These are phyloP conservation scores for Aplosporella prunicola DNA, from an alignment of 2,329 filamentous ascomycete genomes.

Conservation along the genomic window DNA sequence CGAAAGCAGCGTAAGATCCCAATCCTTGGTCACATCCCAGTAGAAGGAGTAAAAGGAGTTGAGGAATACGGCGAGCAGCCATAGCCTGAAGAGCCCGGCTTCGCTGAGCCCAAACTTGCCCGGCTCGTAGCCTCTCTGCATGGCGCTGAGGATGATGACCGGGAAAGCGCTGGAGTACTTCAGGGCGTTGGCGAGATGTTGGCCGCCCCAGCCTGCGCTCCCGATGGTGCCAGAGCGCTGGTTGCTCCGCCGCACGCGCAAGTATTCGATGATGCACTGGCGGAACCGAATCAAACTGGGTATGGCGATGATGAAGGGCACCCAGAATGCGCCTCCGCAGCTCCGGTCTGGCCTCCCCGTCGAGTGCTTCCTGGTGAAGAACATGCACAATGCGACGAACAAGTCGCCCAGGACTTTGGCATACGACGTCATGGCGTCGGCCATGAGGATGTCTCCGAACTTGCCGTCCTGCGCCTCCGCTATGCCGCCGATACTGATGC, in stretches of 20 bases:
- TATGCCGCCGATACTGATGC: slow-evolving; percentile 75
- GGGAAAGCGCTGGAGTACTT: slow-evolving; percentile 96
- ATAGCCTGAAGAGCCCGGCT: slow-evolving; percentile 45
- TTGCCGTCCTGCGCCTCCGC: slow-evolving; percentile 82
- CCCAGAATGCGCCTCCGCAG: slow-evolving; percentile 69
- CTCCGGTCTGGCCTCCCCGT: slow-evolving; percentile 72
- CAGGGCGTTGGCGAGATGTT: slow-evolving; percentile 84
- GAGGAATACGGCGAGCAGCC: slow-evolving; percentile 61
- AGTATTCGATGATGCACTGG: slow-evolving; percentile 85
- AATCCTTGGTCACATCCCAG: slow-evolving; percentile 95
- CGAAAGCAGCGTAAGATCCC: slow-evolving; percentile 82
- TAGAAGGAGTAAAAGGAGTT: slow-evolving; percentile 97
- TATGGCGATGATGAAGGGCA: slow-evolving; percentile 74
- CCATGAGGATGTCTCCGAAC: slow-evolving; percentile 87
- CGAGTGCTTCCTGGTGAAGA: slow-evolving; percentile 59
- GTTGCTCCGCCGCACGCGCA: slow-evolving; percentile 54
- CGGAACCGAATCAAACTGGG: slow-evolving; percentile 80
- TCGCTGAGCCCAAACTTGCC: slow-evolving; percentile 44
- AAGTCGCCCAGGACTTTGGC: slow-evolving; percentile 85
- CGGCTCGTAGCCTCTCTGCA: slow-evolving; percentile 56
- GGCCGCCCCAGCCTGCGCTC: slow-evolving; percentile 61
- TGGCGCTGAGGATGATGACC: slow-evolving; percentile 69
- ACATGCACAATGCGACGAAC: slow-evolving; percentile 79
- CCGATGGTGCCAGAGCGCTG: slow-evolving; percentile 28
- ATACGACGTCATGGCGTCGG: slow-evolving; percentile 91